Evolutionary conservation across 2,329 filamentous ascomycete genomes (phyloP).

Genomic region (Epichloe gansuensis): DNA sequence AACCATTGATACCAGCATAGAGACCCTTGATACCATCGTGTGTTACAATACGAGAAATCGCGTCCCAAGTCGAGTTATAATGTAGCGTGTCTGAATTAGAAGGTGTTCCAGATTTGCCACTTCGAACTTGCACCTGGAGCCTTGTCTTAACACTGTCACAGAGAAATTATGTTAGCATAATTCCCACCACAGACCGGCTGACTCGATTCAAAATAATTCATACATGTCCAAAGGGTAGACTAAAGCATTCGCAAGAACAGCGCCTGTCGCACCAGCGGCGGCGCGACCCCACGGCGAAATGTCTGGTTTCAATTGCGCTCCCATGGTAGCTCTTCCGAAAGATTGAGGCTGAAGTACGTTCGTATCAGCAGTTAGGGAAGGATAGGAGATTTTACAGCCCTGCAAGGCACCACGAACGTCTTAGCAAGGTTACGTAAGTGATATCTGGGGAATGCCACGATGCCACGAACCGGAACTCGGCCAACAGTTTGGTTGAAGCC

Average conservation of each 20-base stretch:
- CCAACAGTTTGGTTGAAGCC: neutral
- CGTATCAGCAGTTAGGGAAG: too few species aligned
- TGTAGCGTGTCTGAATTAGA: constrained; percentile 44
- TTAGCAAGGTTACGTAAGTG: neutral
- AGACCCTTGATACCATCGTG: constrained; percentile 71
- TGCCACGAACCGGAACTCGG: neutral
- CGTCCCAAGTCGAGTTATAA: constrained; percentile 80
- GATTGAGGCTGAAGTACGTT: neutral
- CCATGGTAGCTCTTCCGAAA: constrained; percentile 25
- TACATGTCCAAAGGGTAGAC: constrained; percentile 97
- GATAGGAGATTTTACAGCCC: neutral
- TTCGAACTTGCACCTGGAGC: constrained; percentile 85
- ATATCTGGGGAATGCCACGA: neutral
- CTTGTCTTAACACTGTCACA: constrained; percentile 74
- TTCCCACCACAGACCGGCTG: neutral
- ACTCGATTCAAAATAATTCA: constrained; percentile 22
- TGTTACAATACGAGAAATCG: constrained; percentile 69
- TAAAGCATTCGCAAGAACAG: constrained; percentile 84
- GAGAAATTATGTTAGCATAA: neutral
- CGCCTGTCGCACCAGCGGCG: constrained; percentile 82
- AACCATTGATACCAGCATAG: constrained; percentile 78
- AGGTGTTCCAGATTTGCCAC: constrained; percentile 25
- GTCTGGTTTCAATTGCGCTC: constrained; percentile 49
- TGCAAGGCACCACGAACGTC: neutral
- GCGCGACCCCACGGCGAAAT: constrained; percentile 90